Base-by-base conservation (phyloP, 805 yeast species). In the Lipomyces kockii region DNA sequence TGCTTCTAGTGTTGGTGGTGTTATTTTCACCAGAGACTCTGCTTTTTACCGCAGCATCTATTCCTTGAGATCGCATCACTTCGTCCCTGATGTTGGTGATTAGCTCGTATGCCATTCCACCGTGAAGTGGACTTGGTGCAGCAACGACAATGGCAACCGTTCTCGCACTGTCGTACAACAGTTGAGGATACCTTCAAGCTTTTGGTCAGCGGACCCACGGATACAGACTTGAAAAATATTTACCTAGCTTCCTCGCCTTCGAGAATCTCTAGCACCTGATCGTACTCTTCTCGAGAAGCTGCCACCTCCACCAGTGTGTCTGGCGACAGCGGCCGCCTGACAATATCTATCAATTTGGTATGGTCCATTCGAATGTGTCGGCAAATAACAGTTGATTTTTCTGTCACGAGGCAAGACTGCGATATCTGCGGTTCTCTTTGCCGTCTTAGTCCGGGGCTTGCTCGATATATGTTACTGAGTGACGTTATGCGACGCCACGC, bases 271-370 rank as follows among this genome's bases (percentile, higher is more conserved):
- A 3, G 4, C 29, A 27, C 55, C 25, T 22, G 55, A 12, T 52
- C 32, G 32, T 52, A 25, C 32, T 52, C 32, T 1, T 22, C 55
- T 27, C 32, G 55, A 52, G 32, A 25, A 11, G 55, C 32, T 0
- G 55, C 11, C n/a, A 52, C 55, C 32, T 52, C 55, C 32, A 52
- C 7, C 55, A 14, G 55, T 9, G 55, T 52, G 4, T 52, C 55
- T 34, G 27, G 49, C 3, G 49, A 43, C 0, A 43, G 49, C 3
- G 49, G 22, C 34, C 55, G 55, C 4, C 55, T 52, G 2, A 52
- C n/a, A 9, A 20, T 7, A 34, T 25, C 55, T 2, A 52, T 11
- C 55, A 52, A n/a, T 25, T n/a, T n/a, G n/a, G n/a, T n/a, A n/a
- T n/a, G n/a, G n/a, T n/a, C n/a, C n/a, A n/a, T n/a, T n/a, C n/a